Evolutionary conservation across 805 yeast species (phyloP).

Genomic region (Hanseniaspora mollemarum): DNA sequence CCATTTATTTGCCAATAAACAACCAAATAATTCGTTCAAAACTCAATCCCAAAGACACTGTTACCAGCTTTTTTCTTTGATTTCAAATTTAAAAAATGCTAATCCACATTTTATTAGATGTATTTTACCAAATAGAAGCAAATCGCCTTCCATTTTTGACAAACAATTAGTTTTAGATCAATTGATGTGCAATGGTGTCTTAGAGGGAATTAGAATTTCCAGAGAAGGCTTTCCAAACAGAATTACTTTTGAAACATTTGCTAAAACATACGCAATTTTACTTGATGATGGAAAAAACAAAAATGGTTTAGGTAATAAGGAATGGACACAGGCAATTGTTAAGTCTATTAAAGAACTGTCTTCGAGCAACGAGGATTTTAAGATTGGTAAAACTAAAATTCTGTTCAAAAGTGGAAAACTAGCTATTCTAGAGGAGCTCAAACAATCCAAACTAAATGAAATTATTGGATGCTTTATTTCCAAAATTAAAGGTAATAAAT

Average conservation of each 20-base stretch:
- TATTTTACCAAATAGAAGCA: slow-evolving; percentile 75
- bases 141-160: slow-evolving; percentile 60
- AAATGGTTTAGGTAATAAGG: slow-evolving; percentile 16
- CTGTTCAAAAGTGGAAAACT: slow-evolving; percentile 94
- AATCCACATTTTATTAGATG: slow-evolving; percentile 97
- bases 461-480: slow-evolving; percentile 56
- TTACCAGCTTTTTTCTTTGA: slow-evolving; percentile 61
- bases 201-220: slow-evolving; percentile 95
- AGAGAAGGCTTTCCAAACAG: slow-evolving; percentile 95
- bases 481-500: slow-evolving; percentile 48
- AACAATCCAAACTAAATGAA: slow-evolving; percentile 51
- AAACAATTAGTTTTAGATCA: slow-evolving; percentile 73
- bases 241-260: slow-evolving; percentile 70
- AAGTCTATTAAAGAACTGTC: neutral
- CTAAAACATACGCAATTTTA: slow-evolving; percentile 61
- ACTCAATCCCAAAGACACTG: slow-evolving; percentile 85
- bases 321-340: slow-evolving; percentile 1
- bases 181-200: slow-evolving; percentile 89
- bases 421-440: slow-evolving; percentile 70
- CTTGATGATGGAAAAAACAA: slow-evolving; percentile 34
- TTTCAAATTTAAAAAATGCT: slow-evolving; percentile 63
- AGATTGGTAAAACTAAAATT: slow-evolving; percentile 84
- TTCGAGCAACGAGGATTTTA: slow-evolving; percentile 34
- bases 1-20: slow-evolving; percentile 18
- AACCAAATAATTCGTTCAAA: slow-evolving; percentile 33